These are phyloP conservation scores for Xylariaceae sp. DNA, from an alignment of 2,329 filamentous ascomycete species.

Conservation along the genomic window DNA sequence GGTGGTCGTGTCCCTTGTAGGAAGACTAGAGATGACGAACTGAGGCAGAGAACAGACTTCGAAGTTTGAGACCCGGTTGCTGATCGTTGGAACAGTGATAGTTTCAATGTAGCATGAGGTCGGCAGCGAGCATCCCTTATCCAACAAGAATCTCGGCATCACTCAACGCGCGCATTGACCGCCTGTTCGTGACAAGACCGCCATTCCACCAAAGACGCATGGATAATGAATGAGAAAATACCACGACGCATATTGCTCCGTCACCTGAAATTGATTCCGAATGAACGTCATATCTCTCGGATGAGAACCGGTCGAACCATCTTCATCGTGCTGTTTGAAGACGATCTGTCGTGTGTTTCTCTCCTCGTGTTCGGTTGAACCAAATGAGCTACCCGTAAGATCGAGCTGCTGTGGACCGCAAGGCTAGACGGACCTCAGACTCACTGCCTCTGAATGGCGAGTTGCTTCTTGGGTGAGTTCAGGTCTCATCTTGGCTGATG, in stretches of 20 bases:
- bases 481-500: too few relatives aligned
- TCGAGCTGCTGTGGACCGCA: too few relatives aligned
- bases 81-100: neutral
- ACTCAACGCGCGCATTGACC: neutral
- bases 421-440: too few relatives aligned
- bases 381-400: neutral
- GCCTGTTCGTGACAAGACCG: neutral
- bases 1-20: too few relatives aligned
- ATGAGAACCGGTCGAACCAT: neutral
- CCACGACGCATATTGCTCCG: neutral
- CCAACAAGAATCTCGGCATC: neutral
- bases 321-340: neutral
- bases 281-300: neutral
- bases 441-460: too few relatives aligned
- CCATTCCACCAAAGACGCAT: neutral
- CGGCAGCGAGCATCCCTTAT: neutral
- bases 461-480: too few relatives aligned
- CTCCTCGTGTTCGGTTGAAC: neutral
- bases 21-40: neutral
- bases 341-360: neutral
- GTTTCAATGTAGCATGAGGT: neutral
- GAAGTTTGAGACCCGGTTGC: neutral
- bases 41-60: neutral
- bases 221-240: neutral
- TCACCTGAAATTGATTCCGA: neutral